Conservation (phyloP, 345 rosid genomes). For the Pugionium cornutum region DNA sequence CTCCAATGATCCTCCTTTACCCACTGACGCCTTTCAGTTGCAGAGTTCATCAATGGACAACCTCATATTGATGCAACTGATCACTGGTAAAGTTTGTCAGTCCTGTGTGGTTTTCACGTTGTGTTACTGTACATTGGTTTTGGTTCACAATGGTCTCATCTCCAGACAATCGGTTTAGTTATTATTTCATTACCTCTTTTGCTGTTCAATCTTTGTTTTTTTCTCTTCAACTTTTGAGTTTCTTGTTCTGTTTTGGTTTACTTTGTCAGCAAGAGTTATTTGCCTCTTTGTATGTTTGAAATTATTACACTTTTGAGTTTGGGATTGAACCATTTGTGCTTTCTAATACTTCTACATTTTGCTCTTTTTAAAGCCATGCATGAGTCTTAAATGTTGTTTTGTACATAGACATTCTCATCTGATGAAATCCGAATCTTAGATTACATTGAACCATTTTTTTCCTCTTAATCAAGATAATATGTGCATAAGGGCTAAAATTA, state of each 20-base stretch:
- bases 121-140: constrained; percentile 49
- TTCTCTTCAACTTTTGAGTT: constrained; percentile 7
- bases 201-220: constrained; percentile 27
- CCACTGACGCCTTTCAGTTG: constrained; percentile 31
- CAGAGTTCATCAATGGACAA: constrained; percentile 32
- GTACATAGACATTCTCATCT: no score
- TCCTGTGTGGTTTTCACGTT: constrained; percentile 40
- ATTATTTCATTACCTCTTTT: constrained; percentile 7
- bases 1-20: constrained; percentile 48
- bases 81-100: constrained; percentile 38
- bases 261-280: constrained; percentile 33
- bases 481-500: no score
- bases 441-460: no score
- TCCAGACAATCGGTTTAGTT: constrained; percentile 46
- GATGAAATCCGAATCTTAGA: no score
- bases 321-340: constrained; percentile 6
- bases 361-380: no score
- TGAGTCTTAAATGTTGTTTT: no score
- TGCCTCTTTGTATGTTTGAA: constrained; percentile 33
- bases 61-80: constrained; percentile 38
- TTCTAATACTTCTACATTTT: constrained; percentile 6
- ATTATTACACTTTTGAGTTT: constrained; percentile 23
- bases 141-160: constrained; percentile 38
- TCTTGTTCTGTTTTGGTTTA: constrained; percentile 22
- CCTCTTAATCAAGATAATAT: no score